These are phyloP conservation scores for Arctium lappa DNA, from an alignment of 129 eudicot species.

Conservation along the genomic window DNA sequence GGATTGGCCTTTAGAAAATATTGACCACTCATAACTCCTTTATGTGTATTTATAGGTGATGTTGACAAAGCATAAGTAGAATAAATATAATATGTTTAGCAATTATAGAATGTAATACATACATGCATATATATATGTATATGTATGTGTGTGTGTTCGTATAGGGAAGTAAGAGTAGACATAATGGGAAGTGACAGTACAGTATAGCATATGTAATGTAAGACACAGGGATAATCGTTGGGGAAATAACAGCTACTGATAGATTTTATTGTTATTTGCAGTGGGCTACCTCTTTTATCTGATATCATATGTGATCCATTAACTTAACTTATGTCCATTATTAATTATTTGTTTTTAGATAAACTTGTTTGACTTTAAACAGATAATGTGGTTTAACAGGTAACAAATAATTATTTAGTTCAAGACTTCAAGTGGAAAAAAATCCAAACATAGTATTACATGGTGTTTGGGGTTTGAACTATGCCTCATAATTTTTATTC, in stretches of 20 bases:
- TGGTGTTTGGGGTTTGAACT: background rate
- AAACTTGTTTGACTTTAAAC: background rate
- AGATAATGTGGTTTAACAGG: background rate
- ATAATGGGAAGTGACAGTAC: background rate
- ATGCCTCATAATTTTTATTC: background rate
- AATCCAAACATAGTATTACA: background rate
- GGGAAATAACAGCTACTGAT: background rate
- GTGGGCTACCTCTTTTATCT: background rate
- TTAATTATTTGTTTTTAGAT: background rate
- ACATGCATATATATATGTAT: background rate
- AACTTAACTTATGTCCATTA: background rate
- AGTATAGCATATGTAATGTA: background rate
- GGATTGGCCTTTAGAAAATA: background rate
- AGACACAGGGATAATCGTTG: background rate
- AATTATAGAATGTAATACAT: background rate
- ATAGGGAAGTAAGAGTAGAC: background rate
- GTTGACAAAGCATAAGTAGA: background rate
- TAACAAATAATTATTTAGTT: background rate
- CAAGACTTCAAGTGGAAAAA: background rate
- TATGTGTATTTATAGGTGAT: background rate
- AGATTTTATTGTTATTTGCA: background rate
- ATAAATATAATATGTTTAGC: background rate
- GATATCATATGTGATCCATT: background rate
- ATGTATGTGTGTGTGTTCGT: background rate
- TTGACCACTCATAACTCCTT: background rate